Conservation (phyloP, 352 stramenopile species). For the Globisporangium carolinianum region DNA sequence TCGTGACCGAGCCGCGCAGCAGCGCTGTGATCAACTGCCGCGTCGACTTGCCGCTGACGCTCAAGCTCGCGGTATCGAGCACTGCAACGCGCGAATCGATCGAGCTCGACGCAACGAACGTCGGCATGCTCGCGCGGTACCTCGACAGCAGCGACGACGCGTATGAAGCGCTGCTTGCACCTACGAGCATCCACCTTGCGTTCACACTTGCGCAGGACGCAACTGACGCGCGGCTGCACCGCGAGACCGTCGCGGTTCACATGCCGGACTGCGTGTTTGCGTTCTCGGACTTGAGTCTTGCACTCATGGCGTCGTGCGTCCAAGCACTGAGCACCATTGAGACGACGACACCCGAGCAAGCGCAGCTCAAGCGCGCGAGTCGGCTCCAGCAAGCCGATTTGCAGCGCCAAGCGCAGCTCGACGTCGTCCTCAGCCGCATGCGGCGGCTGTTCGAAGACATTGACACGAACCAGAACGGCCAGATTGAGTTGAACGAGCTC, state of each 20-base stretch:
- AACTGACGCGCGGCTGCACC: constrained; percentile 24
- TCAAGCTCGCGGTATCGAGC: constrained; percentile 41
- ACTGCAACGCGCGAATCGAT: constrained; percentile 36
- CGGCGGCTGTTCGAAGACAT: constrained; percentile 69
- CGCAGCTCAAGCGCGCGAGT: constrained; percentile 44
- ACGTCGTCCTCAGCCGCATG: constrained; percentile 41
- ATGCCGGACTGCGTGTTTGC: constrained; percentile 57
- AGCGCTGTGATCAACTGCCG: constrained; percentile 45
- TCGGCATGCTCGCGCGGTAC: constrained; percentile 48
- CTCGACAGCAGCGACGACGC: constrained; percentile 32
- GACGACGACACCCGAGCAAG: constrained; percentile 56
- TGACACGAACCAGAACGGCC: constrained; percentile 56
- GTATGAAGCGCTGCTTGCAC: constrained; percentile 35
- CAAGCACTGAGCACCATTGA: constrained; percentile 44
- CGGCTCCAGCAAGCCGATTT: constrained; percentile 46
- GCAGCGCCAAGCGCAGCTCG: constrained; percentile 41
- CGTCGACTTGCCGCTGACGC: constrained; percentile 39
- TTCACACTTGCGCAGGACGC: constrained; percentile 49
- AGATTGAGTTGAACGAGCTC: constrained; percentile 58
- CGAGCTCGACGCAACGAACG: constrained; percentile 38
- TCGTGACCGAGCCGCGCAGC: constrained; percentile 22
- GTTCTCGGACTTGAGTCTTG: constrained; percentile 66
- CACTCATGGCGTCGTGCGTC: constrained; percentile 45
- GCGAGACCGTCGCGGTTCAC: constrained; percentile 47
- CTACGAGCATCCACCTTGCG: constrained; percentile 34